Conservation (phyloP, 805 yeast species). For the Kodamaea jinghongensis region DNA sequence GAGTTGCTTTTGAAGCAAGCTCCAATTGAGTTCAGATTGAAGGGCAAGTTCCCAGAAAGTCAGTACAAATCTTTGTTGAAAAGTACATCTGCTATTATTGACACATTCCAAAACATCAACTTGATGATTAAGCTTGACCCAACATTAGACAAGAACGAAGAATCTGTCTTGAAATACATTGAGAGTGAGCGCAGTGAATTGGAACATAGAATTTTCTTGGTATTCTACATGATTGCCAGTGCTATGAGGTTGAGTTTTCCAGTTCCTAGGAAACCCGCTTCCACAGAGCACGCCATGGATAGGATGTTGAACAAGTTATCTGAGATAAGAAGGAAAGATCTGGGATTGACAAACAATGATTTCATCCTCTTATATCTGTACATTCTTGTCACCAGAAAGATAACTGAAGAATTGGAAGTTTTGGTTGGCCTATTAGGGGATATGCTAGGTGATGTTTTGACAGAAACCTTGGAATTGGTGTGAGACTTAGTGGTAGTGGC, state of each 20-base stretch:
- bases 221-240: slow-evolving; percentile 76
- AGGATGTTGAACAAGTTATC: slow-evolving; percentile 63
- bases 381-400: slow-evolving; percentile 65
- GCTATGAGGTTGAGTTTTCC: slow-evolving; percentile 76
- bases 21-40: slow-evolving; percentile 69
- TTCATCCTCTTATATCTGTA: slow-evolving; percentile 76
- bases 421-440: slow-evolving; percentile 54
- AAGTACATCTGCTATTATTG: slow-evolving; percentile 63
- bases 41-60: slow-evolving; percentile 64
- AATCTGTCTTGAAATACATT: slow-evolving; percentile 52
- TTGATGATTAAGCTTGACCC: slow-evolving; percentile 66
- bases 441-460: slow-evolving; percentile 64
- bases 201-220: slow-evolving; percentile 67
- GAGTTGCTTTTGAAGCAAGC: slow-evolving; percentile 64
- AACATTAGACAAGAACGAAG: slow-evolving; percentile 49
- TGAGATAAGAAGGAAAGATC: slow-evolving; percentile 45
- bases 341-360: slow-evolving; percentile 58
- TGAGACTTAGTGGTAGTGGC: too few relatives aligned
- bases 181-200: slow-evolving; percentile 62
- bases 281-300: slow-evolving; percentile 71
- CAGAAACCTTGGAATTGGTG: slow-evolving; percentile 54
- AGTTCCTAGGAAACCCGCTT: slow-evolving; percentile 72
- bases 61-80: slow-evolving; percentile 50
- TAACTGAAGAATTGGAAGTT: slow-evolving; percentile 61
- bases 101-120: slow-evolving; percentile 71